Evolutionary conservation across 2,329 filamentous ascomycete species (phyloP).

Genomic region (Fusarium coicis): DNA sequence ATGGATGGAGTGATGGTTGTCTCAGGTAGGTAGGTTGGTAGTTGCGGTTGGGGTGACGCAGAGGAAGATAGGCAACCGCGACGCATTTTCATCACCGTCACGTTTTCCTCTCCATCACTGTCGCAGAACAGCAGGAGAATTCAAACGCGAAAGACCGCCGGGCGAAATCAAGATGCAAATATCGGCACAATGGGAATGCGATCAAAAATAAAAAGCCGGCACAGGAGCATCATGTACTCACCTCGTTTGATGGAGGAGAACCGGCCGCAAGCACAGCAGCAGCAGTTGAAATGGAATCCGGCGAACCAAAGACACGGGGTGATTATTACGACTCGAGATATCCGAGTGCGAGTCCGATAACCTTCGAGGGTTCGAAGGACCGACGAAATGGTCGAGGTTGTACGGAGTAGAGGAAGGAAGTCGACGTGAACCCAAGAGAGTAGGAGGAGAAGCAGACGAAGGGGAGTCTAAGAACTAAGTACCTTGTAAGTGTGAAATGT

Average conservation of each 20-base stretch:
- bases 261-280: constrained; percentile 31
- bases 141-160: not conserved
- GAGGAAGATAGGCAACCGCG: constrained; percentile 21
- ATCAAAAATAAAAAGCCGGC: constrained; percentile 12
- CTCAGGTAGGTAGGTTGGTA: constrained; percentile 1
- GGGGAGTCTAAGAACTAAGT: constrained; percentile 38
- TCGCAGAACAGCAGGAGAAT: constrained; percentile 10
- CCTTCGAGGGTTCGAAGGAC: constrained; percentile 37
- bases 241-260: constrained; percentile 31
- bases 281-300: constrained; percentile 20
- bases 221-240: constrained; percentile 35
- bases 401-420: constrained; percentile 23
- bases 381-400: constrained; percentile 33
- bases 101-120: constrained; percentile 8
- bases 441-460: constrained; percentile 30
- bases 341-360: constrained; percentile 30
- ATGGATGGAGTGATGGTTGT: constrained; percentile 10
- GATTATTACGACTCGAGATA: constrained; percentile 21
- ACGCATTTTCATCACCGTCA: constrained; percentile 20
- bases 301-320: constrained; percentile 17
- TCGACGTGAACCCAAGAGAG: constrained; percentile 24
- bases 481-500: constrained; percentile 40
- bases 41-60: constrained; percentile 13
- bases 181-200: constrained; percentile 4
- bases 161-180: not conserved